Conservation (phyloP, 2,329 filamentous ascomycete species). For the Zymoseptoria pseudotritici region DNA sequence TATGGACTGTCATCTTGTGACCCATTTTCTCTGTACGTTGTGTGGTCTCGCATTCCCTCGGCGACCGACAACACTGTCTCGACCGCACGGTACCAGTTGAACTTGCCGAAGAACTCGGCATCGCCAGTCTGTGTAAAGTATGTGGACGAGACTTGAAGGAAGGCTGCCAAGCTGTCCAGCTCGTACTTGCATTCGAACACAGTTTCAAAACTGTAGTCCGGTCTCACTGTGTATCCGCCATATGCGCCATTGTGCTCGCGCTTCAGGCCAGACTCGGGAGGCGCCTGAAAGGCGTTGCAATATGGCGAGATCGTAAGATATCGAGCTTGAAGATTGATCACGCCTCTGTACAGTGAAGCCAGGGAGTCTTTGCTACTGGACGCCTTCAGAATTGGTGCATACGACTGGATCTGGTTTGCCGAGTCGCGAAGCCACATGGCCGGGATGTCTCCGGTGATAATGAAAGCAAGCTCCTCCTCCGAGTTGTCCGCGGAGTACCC, state of each 20-base stretch:
- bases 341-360: constrained; percentile 58
- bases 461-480: constrained; percentile 81
- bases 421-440: constrained; percentile 48
- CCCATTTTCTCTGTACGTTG: constrained; percentile 11
- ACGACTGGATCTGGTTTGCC: constrained; percentile 63
- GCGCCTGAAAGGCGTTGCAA: constrained; percentile 46
- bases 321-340: constrained; percentile 62
- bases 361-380: constrained; percentile 46
- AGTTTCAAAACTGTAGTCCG: constrained; percentile 33
- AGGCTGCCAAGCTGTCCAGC: constrained; percentile 43
- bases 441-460: constrained; percentile 67
- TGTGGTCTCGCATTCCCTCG: constrained; percentile 9
- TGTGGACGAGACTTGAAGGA: constrained; percentile 40
- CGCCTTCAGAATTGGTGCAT: constrained; percentile 46
- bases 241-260: constrained; percentile 32
- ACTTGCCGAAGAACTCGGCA: constrained; percentile 11
- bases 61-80: constrained; percentile 10
- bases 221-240: constrained; percentile 33
- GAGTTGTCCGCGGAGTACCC: constrained; percentile 55
- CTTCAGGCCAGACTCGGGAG: constrained; percentile 17
- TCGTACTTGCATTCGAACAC: constrained; percentile 49
- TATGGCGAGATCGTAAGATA: constrained; percentile 54
- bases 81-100: constrained; percentile 10
- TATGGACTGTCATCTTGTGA: constrained; percentile 7
- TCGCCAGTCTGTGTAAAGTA: constrained; percentile 39